Conservation (phyloP, 331 rosid genomes). For the Quercus tomentella region DNA sequence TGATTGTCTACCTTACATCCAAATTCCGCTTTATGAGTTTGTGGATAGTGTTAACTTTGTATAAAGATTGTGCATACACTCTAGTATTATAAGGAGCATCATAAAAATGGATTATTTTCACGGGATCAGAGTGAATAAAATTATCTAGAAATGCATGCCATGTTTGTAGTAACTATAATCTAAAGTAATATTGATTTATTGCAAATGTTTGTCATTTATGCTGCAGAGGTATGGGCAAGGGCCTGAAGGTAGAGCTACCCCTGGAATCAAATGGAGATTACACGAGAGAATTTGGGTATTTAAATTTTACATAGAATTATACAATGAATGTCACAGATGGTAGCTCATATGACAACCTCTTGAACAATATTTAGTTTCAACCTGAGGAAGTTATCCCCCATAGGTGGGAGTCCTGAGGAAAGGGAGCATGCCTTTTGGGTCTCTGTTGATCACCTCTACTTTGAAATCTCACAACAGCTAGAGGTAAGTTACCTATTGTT, state of each 20-base stretch:
- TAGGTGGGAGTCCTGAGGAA: constrained; percentile 43
- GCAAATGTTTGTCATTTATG: no score
- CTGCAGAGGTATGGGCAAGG: constrained; percentile 51
- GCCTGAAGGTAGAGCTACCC: constrained; percentile 22
- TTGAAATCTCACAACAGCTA: constrained; percentile 16
- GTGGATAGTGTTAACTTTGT: no score
- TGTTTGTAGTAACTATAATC: no score
- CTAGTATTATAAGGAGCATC: no score
- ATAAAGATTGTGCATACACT: no score
- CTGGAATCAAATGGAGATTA: constrained; percentile 45
- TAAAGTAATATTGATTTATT: no score
- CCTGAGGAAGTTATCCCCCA: constrained; percentile 38
- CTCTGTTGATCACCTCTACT: constrained; percentile 31
- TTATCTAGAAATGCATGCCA: no score
- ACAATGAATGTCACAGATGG: constrained; percentile 26
- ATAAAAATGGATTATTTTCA: no score
- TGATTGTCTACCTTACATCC: no score
- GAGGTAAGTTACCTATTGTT: constrained; percentile 16
- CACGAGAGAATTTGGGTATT: constrained; percentile 34
- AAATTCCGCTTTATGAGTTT: no score
- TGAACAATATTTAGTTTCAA: constrained; percentile 56
- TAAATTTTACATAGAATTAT: constrained; percentile 11
- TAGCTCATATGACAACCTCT: constrained; percentile 25
- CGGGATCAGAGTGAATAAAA: no score
- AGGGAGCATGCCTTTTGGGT: constrained; percentile 54